These are phyloP conservation scores for Pilobolus umbonatus DNA, from an alignment of 192 early-diverging fungal species.

Conservation along the genomic window DNA sequence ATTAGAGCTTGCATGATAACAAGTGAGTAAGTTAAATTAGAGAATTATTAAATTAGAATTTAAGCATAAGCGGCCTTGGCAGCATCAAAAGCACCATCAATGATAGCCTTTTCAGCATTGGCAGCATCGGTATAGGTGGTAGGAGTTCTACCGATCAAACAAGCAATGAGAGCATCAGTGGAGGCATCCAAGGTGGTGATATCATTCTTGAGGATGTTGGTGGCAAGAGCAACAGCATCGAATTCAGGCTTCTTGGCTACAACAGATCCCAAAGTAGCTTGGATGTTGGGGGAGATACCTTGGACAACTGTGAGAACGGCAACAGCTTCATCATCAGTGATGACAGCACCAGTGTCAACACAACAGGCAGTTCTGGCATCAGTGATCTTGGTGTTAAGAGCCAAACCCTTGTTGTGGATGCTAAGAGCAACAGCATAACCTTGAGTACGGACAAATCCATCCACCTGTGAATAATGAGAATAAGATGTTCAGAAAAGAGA, in stretches of 20 bases:
- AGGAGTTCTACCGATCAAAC: slow-evolving; percentile 12
- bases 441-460: background rate
- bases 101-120: background rate
- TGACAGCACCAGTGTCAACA: background rate
- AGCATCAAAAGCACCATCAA: slow-evolving; percentile 4
- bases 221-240: background rate
- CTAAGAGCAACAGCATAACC: slow-evolving; percentile 1
- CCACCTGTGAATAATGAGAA: slow-evolving; percentile 2
- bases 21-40: too few relatives aligned
- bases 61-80: slow-evolving; percentile 10
- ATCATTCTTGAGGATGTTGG: slow-evolving; percentile 1
- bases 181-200: background rate
- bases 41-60: too few relatives aligned
- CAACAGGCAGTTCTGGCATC: background rate
- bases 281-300: background rate
- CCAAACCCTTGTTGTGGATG: background rate
- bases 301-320: slow-evolving; percentile 2
- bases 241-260: slow-evolving; percentile 10
- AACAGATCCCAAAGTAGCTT: background rate
- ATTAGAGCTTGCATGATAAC: too few relatives aligned
- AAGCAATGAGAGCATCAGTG: slow-evolving; percentile 2
- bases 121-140: background rate
- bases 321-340: slow-evolving; percentile 8
- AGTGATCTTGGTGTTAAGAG: slow-evolving; percentile 4
- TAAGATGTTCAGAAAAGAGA: too few relatives aligned